phyloP scores from a whole-genome alignment of 805 yeast genomes.

The Starmerella floricola region DNA sequence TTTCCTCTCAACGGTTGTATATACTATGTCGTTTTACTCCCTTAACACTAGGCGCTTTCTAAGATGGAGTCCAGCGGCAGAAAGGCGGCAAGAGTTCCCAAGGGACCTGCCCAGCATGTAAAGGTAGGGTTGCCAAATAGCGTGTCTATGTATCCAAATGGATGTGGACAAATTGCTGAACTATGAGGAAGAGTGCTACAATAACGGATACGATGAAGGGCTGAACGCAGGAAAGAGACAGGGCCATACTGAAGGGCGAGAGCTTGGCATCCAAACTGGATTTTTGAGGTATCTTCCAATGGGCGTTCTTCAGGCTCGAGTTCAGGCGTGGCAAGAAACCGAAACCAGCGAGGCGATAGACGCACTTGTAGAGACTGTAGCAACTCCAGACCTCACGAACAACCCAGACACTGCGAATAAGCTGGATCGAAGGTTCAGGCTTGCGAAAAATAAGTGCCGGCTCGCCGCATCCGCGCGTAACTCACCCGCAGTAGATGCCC shows the following conservation, averaged over 20 bases:
- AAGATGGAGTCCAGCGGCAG: too few species aligned
- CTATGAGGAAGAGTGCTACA: conserved; percentile 33
- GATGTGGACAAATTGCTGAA: conserved; percentile 18
- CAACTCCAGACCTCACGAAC: conserved; percentile 36
- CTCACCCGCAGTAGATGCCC: conserved; percentile 26
- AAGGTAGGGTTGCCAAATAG: neutral
- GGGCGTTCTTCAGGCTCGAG: conserved; percentile 53
- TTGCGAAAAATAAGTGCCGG: conserved; percentile 52
- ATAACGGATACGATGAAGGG: conserved; percentile 65
- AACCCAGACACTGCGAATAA: conserved; percentile 42
- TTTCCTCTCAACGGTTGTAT: too few species aligned
- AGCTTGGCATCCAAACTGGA: conserved; percentile 49
- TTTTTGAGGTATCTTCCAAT: conserved; percentile 39
- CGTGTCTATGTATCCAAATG: conserved; percentile 4
- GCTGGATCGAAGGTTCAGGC: conserved; percentile 40
- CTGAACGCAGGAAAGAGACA: conserved; percentile 44
- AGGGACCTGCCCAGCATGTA: too few species aligned
- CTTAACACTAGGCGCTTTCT: too few species aligned
- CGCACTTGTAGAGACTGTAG: conserved; percentile 23
- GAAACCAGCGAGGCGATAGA: conserved; percentile 14
- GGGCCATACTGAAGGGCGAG: conserved; percentile 66
- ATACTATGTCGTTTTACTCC: too few species aligned
- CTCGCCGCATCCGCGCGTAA: conserved; percentile 33
- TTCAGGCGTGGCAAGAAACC: conserved; percentile 28
- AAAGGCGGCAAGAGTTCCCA: too few species aligned